Evolutionary conservation across 2,329 filamentous ascomycete species (phyloP).

Genomic region (Xylaria multiplex): DNA sequence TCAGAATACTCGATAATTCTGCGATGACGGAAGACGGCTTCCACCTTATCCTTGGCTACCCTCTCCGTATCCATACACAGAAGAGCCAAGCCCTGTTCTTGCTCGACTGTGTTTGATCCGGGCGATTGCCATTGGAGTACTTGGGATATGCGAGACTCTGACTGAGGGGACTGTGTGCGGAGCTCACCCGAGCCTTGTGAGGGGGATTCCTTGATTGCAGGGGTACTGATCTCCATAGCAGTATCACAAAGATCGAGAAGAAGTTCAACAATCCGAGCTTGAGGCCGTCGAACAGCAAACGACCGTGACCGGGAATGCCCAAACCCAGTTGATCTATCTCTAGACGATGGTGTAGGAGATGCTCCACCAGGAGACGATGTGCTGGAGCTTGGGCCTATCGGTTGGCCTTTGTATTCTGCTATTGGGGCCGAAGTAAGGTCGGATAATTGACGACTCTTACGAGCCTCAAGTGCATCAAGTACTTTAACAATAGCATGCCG

Average conservation of each 20-base stretch:
- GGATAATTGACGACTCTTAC: conserved; percentile 71
- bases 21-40: conserved; percentile 89
- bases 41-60: conserved; percentile 86
- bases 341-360: conserved; percentile 75
- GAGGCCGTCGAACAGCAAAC: conserved; percentile 88
- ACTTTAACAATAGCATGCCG: conserved; percentile 95
- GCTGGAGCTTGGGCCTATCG: conserved; percentile 79
- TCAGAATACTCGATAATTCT: conserved; percentile 96
- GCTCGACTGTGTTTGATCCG: conserved; percentile 87
- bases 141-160: conserved; percentile 92
- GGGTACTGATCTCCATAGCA: conserved; percentile 91
- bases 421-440: conserved; percentile 63
- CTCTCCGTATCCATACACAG: conserved; percentile 92
- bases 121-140: conserved; percentile 97
- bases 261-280: conserved; percentile 93
- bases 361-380: conserved; percentile 77
- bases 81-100: conserved; percentile 87
- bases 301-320: conserved; percentile 85
- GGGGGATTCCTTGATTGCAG: conserved; percentile 86
- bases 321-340: conserved; percentile 77
- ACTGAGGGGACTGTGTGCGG: conserved; percentile 93
- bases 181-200: conserved; percentile 77
- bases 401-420: conserved; percentile 87
- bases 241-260: conserved; percentile 96
- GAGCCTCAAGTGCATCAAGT: conserved; percentile 87